A percentile compares a stretch with the other conserved stretches of the same genome.
phyloP scores from a whole-genome alignment of 2,329 filamentous ascomycete species.

The Capronia coronata region DNA sequence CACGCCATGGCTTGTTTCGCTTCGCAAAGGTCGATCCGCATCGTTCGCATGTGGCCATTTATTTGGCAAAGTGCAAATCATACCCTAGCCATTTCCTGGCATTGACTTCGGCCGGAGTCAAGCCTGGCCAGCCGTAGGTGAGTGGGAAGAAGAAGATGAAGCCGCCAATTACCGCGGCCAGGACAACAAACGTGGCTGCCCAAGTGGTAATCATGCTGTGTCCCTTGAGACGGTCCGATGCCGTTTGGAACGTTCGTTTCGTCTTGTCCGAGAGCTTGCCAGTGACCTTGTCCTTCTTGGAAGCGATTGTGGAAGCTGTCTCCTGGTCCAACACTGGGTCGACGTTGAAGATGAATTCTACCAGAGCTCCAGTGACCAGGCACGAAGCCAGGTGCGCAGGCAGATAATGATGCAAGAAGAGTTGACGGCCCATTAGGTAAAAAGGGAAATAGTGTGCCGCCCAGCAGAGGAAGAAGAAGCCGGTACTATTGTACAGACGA shows the following conservation, averaged over 20 bases:
- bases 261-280: conserved; percentile 40
- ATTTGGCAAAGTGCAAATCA: conserved; percentile 98
- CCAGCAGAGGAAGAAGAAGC: conserved; percentile 98
- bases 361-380: conserved; percentile 79
- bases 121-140: conserved; percentile 88
- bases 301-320: conserved; percentile 34
- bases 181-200: conserved; percentile 66
- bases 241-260: conserved; percentile 60
- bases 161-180: conserved; percentile 62
- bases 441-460: conserved; percentile 96
- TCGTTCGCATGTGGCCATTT: conserved; percentile 34
- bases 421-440: conserved; percentile 94
- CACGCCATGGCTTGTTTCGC: neutral
- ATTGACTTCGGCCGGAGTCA: conserved; percentile 65
- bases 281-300: conserved; percentile 31
- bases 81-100: conserved; percentile 93
- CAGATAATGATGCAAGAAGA: conserved; percentile 96
- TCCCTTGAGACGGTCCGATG: conserved; percentile 70
- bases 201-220: conserved; percentile 73
- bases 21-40: too few relatives aligned
- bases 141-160: conserved; percentile 93
- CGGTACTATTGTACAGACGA: conserved; percentile 94
- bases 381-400: conserved; percentile 87
- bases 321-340: conserved; percentile 57
- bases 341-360: conserved; percentile 94